Evolutionary conservation across 495 filamentous ascomycete species (phyloP).

Genomic region (Gamarada debralockiae): DNA sequence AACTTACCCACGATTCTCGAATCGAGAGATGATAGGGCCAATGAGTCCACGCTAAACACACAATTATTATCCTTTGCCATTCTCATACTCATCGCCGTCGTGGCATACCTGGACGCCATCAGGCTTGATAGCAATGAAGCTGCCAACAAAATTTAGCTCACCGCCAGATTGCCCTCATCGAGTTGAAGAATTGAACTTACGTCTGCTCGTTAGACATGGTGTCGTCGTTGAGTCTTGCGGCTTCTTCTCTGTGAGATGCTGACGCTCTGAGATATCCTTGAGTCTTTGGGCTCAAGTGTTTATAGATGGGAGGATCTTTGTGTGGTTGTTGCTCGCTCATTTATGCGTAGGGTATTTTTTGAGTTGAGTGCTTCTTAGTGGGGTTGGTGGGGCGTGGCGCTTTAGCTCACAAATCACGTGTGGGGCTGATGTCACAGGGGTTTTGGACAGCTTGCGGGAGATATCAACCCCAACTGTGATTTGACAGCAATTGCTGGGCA

Average conservation of each 20-base stretch:
- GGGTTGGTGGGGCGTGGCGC: slow-evolving; percentile 25
- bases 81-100: neutral
- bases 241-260: slow-evolving; percentile 30
- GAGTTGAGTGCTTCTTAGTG: slow-evolving; percentile 19
- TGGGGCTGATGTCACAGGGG: too few species aligned
- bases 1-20: slow-evolving; percentile 85
- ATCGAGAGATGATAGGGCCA: slow-evolving; percentile 93
- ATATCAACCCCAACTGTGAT: neutral
- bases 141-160: slow-evolving; percentile 50
- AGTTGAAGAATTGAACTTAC: slow-evolving; percentile 52
- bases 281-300: slow-evolving; percentile 44
- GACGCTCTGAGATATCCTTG: slow-evolving; percentile 36
- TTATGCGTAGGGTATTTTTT: slow-evolving; percentile 1
- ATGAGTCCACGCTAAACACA: slow-evolving; percentile 80
- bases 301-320: slow-evolving; percentile 39
- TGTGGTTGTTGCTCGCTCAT: slow-evolving; percentile 25
- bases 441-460: too few species aligned
- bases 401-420: too few species aligned
- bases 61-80: slow-evolving; percentile 13
- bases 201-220: slow-evolving; percentile 92
- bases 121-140: slow-evolving; percentile 99
- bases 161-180: slow-evolving; percentile 14
- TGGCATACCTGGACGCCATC: slow-evolving; percentile 92
- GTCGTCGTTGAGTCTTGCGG: slow-evolving; percentile 37
- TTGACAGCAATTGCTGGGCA: slow-evolving; percentile 13